Conservation (phyloP, 495 filamentous ascomycete genomes). For the Cercophora newfieldiana region DNA sequence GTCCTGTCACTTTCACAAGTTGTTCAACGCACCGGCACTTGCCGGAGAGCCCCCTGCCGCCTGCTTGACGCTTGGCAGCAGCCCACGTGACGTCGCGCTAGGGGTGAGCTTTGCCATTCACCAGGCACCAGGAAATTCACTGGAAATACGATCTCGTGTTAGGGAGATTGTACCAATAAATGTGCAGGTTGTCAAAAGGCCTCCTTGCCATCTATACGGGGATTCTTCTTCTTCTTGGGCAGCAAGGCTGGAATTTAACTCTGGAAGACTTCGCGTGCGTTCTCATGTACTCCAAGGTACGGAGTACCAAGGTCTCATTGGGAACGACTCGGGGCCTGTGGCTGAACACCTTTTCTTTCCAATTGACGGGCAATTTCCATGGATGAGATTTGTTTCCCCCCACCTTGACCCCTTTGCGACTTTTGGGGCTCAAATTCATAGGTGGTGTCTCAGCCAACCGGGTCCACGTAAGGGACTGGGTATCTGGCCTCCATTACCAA, state of each 20-base stretch:
- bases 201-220: too few species aligned
- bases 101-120: not conserved
- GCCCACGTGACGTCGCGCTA: constrained; percentile 4
- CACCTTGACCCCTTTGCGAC: not conserved
- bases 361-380: too few species aligned
- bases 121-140: not conserved
- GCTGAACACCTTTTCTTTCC: too few species aligned
- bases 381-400: not conserved
- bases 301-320: too few species aligned
- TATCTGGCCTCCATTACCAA: not conserved
- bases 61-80: constrained; percentile 6
- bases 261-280: too few species aligned
- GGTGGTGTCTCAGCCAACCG: not conserved
- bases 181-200: too few species aligned
- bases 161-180: not conserved
- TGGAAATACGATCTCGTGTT: not conserved
- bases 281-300: too few species aligned
- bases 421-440: not conserved
- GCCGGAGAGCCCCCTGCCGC: not conserved
- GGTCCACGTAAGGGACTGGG: not conserved
- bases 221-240: too few species aligned
- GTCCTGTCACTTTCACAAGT: constrained; percentile 31
- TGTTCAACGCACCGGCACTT: constrained; percentile 20
- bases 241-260: too few species aligned
- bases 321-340: too few species aligned